Evolutionary conservation across 192 early-diverging fungal genomes (phyloP).

Genomic region (Gaertneriomyces sp.): DNA sequence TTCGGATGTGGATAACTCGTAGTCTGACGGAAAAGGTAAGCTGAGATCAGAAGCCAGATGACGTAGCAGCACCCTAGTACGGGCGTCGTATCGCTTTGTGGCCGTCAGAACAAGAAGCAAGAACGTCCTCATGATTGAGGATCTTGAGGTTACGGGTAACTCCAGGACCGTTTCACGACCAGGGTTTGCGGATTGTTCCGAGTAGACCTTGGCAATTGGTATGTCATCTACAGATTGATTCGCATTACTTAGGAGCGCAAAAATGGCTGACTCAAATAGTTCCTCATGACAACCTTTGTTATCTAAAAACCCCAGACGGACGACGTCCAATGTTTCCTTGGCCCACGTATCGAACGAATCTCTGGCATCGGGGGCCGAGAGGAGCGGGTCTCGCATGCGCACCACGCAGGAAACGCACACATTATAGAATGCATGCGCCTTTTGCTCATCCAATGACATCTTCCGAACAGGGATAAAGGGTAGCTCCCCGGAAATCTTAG

Average conservation of each 20-base stretch:
- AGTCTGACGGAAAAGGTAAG: constrained; percentile 40
- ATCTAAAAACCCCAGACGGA: constrained; percentile 16
- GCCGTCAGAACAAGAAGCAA: constrained; percentile 16
- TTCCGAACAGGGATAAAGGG: too few species aligned
- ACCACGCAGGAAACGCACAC: too few species aligned
- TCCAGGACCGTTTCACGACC: background rate
- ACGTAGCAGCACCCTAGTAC: constrained; percentile 45
- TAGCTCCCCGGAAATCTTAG: too few species aligned
- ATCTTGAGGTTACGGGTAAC: constrained; percentile 1
- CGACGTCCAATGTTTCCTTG: constrained; percentile 11
- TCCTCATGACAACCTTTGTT: constrained; percentile 4
- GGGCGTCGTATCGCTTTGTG: constrained; percentile 41
- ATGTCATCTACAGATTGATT: background rate
- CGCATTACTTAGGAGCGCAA: background rate
- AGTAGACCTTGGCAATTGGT: background rate
- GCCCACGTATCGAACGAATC: constrained; percentile 21
- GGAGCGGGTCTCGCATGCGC: too few species aligned
- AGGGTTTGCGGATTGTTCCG: background rate
- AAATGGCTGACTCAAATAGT: too few species aligned
- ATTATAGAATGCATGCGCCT: too few species aligned
- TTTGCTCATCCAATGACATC: too few species aligned
- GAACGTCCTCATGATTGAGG: constrained; percentile 14
- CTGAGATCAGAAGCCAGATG: constrained; percentile 23
- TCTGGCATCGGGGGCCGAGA: too few species aligned
- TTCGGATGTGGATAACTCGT: constrained; percentile 31